phyloP scores from a whole-genome alignment of 331 rosid genomes.

The Stylosanthes scabra region DNA sequence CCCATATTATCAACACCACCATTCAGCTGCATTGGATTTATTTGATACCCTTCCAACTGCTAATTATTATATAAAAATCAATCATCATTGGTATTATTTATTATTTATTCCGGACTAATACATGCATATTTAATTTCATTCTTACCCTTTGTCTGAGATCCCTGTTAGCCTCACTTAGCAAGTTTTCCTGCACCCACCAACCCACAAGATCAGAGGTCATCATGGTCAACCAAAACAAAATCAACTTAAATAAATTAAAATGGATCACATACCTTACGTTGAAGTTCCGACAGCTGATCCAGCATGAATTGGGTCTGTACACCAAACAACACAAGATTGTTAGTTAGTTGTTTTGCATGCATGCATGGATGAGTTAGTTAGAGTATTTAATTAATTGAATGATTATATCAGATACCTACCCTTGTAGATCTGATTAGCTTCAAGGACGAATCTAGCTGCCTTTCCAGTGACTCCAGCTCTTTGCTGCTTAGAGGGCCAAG shows the following conservation, averaged over 20 bases:
- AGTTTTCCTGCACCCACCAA: slow-evolving; percentile 62
- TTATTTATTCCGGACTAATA: too few relatives aligned
- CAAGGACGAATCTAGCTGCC: slow-evolving; percentile 90
- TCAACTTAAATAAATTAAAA: neutral
- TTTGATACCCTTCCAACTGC: slow-evolving; percentile 91
- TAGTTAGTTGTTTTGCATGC: neutral
- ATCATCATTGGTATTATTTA: too few relatives aligned
- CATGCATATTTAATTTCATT: neutral
- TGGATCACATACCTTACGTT: slow-evolving; percentile 66
- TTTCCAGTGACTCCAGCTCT: slow-evolving; percentile 95
- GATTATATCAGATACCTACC: slow-evolving; percentile 48
- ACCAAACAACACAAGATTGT: slow-evolving; percentile 23
- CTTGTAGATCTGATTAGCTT: slow-evolving; percentile 93
- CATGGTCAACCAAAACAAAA: too few relatives aligned
- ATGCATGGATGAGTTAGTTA: too few relatives aligned
- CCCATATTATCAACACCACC: slow-evolving; percentile 70
- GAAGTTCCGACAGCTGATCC: slow-evolving; percentile 92
- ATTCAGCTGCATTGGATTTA: slow-evolving; percentile 71
- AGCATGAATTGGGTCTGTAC: slow-evolving; percentile 88
- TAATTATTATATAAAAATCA: too few relatives aligned
- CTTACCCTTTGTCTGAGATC: slow-evolving; percentile 84
- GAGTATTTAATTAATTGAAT: too few relatives aligned
- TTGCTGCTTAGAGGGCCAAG: slow-evolving; percentile 88
- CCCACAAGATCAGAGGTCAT: too few relatives aligned
- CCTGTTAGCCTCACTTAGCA: slow-evolving; percentile 75